Percentiles rank a stretch among this genome's conserved stretches.
These are phyloP conservation scores for Saccharomyces hybrid DNA, from an alignment of 1,139 yeast species.

Conservation along the genomic window DNA sequence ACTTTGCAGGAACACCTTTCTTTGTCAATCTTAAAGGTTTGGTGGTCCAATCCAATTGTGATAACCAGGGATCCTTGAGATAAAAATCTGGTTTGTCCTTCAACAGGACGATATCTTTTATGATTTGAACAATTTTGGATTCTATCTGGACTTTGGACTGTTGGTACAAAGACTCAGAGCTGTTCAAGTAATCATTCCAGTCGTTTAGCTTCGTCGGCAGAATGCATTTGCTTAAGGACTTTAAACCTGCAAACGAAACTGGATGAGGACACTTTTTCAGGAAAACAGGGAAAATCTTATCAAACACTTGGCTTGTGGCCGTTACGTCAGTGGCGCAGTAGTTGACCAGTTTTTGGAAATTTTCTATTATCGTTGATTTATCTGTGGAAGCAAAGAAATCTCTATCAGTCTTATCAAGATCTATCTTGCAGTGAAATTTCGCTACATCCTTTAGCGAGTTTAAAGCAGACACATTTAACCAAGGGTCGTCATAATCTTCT, in stretches of 20 bases:
- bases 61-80: constrained; percentile 73
- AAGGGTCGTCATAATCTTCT: constrained; percentile 46
- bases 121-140: constrained; percentile 50
- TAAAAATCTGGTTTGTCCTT: constrained; percentile 28
- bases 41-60: constrained; percentile 81
- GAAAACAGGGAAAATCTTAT: constrained; percentile 64
- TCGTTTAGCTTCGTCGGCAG: constrained; percentile 62
- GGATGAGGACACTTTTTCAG: constrained; percentile 78
- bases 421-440: constrained; percentile 64
- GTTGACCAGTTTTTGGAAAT: constrained; percentile 53
- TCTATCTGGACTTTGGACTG: constrained; percentile 52
- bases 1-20: constrained; percentile 67
- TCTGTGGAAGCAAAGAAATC: constrained; percentile 54
- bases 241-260: constrained; percentile 82
- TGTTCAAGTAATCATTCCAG: constrained; percentile 68
- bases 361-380: constrained; percentile 46
- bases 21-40: constrained; percentile 57
- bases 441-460: constrained; percentile 83
- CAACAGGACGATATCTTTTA: constrained; percentile 48
- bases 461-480: constrained; percentile 70
- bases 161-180: constrained; percentile 62
- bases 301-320: constrained; percentile 65
- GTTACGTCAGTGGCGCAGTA: constrained; percentile 86
- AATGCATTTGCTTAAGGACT: constrained; percentile 67
- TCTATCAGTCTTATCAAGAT: constrained; percentile 59